Evolutionary conservation across 1,284 basidiomycete species (phyloP), one percentile per base, ranked within the genome.

Genomic region (Microbotryum lychnidis-dioicae): DNA sequence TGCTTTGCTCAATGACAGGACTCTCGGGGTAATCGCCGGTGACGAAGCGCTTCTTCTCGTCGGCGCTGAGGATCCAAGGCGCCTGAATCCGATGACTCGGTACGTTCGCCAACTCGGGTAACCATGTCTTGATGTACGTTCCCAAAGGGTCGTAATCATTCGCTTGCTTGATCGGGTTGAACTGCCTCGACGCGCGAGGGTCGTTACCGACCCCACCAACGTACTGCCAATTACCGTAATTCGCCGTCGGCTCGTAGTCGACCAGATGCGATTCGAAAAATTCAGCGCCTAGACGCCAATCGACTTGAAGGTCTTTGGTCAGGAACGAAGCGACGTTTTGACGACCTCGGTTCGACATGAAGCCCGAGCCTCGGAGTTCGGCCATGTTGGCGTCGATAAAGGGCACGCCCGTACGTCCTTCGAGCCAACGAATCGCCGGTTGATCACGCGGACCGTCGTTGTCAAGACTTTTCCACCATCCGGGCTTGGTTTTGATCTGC

Each of bases 291-390:
- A 82, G 76, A 10, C 81, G 71, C 81, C 81, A 82, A 69, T 83
- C 81, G 23, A 77, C 74, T 55, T 77, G 76, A 49, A 80, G 69
- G 60, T 81, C 80, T 62, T 80, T 80, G 4, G 78, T 76, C 47
- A 82, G 67, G 75, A 80, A 83, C 58, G 77, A 80, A 4, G 80
- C 81, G 1, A 81, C 79, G 69, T 82, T 83, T 70, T 82, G 81
- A 27, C 81, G 75, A 4, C 80, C 79, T 42, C 81, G 75, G 69
- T 83, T 82, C 60, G 76, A 78, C 77, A 80, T 81, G 71, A 80
- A 72, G 45, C 80, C 81, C 7, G 79, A 79, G 57, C 77, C 73
- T 10, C 71, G 69, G 42, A 82, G 72, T 69, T 83, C 81, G 27
- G 65, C 33, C 73, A 81, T 80, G 72, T 79, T 79, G 52, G 81